Percentiles rank a stretch among this genome's conserved stretches.
Conservation (phyloP, 345 rosid genomes). For the Draba incana region DNA sequence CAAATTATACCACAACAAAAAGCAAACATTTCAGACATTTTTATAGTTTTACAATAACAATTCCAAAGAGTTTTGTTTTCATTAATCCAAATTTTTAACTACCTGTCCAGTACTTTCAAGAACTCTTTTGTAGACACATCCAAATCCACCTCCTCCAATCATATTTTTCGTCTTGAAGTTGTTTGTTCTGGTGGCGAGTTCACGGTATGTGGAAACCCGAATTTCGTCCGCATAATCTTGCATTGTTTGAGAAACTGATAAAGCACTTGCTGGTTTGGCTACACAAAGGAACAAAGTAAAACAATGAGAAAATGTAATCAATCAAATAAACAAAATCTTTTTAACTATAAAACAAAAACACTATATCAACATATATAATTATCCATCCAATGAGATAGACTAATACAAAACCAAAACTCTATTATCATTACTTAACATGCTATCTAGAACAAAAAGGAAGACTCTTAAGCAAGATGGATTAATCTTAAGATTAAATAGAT, state of each 20-base stretch:
- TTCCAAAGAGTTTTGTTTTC: neutral
- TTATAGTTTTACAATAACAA: neutral
- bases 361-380: too few species aligned
- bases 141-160: constrained; percentile 86
- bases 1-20: constrained; percentile 8
- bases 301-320: neutral
- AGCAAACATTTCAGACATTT: constrained; percentile 3
- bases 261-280: constrained; percentile 22
- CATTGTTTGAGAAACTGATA: neutral
- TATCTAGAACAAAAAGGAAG: too few species aligned
- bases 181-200: constrained; percentile 66
- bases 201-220: constrained; percentile 53
- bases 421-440: too few species aligned
- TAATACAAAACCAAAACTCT: neutral
- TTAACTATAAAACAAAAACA: too few species aligned
- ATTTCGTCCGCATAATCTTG: neutral
- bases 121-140: constrained; percentile 64
- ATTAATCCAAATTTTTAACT: constrained; percentile 22
- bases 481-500: too few species aligned
- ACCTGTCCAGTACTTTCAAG: constrained; percentile 56
- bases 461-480: too few species aligned
- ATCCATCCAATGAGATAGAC: too few species aligned
- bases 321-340: too few species aligned
- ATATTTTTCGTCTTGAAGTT: constrained; percentile 51
- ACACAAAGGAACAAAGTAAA: constrained; percentile 1